Conservation (phyloP, 2,329 filamentous ascomycete genomes). For the Trichoderma guizhouense region DNA sequence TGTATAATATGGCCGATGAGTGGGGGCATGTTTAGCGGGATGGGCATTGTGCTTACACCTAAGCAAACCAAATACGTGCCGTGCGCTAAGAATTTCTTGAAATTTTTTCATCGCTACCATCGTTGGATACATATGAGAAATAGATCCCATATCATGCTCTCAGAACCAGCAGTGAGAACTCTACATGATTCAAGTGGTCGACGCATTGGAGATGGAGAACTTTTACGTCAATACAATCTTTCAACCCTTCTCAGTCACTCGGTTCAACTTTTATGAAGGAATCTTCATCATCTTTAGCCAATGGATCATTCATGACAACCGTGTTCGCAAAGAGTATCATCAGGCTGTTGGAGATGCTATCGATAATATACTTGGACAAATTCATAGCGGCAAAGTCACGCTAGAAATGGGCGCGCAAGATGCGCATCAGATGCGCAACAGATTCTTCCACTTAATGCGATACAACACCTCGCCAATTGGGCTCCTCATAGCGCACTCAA, state of each 20-base stretch:
- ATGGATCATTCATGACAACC: background rate
- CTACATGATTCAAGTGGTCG: background rate
- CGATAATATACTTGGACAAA: background rate
- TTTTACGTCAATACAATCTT: background rate
- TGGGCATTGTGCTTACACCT: background rate
- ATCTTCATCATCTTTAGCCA: background rate
- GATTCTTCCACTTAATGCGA: background rate
- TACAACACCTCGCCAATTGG: background rate
- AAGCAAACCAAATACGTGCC: background rate
- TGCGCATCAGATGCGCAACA: background rate
- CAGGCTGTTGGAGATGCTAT: background rate
- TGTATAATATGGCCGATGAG: background rate
- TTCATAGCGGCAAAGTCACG: background rate
- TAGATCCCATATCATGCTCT: background rate
- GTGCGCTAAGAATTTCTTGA: background rate
- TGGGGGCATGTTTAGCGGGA: background rate
- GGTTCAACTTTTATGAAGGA: background rate
- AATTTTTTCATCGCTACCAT: background rate
- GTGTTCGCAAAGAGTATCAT: background rate
- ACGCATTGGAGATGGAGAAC: background rate
- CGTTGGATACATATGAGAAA: background rate
- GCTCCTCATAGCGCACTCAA: background rate
- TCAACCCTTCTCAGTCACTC: background rate
- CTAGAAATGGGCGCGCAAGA: background rate
- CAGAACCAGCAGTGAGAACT: background rate